These are phyloP conservation scores for Fusarium sp. DNA, from an alignment of 2,329 filamentous ascomycete genomes.

Conservation along the genomic window DNA sequence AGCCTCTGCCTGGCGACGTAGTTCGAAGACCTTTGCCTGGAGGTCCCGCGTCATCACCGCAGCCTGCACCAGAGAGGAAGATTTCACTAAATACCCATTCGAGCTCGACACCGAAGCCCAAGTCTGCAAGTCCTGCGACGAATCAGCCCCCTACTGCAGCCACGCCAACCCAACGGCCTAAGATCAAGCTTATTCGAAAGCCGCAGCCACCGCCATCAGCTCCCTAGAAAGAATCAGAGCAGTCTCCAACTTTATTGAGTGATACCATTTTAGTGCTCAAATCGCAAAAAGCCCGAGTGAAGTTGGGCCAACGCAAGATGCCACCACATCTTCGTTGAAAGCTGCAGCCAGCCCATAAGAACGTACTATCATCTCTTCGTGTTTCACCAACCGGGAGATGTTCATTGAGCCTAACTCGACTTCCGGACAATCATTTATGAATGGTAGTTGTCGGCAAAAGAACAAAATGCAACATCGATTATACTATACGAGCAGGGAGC, in stretches of 20 bases:
- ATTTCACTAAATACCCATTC: constrained; percentile 44
- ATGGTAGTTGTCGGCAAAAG: background rate
- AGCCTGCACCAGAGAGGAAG: constrained; percentile 45
- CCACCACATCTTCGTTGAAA: too few species aligned
- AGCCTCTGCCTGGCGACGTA: constrained; percentile 54
- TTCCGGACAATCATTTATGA: background rate
- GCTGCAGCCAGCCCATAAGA: background rate
- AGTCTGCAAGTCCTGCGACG: constrained; percentile 44
- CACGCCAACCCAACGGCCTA: constrained; percentile 47
- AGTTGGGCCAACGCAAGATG: too few species aligned
- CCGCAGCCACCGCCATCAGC: constrained; percentile 46
- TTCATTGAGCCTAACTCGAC: background rate
- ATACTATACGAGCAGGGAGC: background rate
- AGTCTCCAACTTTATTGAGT: background rate
- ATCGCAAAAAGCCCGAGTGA: background rate
- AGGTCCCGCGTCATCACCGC: constrained; percentile 44
- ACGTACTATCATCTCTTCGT: background rate
- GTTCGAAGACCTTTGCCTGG: constrained; percentile 53
- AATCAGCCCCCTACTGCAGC: constrained; percentile 43
- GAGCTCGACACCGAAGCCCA: constrained; percentile 41
- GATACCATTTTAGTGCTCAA: background rate
- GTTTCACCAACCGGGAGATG: background rate
- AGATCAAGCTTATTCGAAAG: constrained; percentile 57
- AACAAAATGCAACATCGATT: background rate
- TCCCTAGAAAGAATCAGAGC: constrained; percentile 34